phyloP scores from a whole-genome alignment of 257 asterid species.

The Solanum tarijense region DNA sequence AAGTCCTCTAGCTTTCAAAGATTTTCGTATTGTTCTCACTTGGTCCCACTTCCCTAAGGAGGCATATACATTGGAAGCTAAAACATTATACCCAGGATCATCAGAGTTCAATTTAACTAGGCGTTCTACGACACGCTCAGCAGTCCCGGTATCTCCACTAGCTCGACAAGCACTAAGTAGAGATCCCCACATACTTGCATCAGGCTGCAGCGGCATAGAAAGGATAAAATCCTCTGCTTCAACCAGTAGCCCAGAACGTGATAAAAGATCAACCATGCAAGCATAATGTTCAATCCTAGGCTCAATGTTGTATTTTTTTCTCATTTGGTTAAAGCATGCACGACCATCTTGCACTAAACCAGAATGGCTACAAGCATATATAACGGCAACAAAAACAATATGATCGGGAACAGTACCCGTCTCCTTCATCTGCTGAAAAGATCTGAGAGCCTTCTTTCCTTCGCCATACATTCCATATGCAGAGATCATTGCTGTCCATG shows the following conservation, averaged over 20 bases:
- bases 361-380: slow-evolving; percentile 81
- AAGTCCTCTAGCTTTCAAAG: slow-evolving; percentile 40
- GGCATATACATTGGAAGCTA: slow-evolving; percentile 73
- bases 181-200: slow-evolving; percentile 77
- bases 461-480: slow-evolving; percentile 85
- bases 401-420: slow-evolving; percentile 47
- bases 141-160: slow-evolving; percentile 37
- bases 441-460: slow-evolving; percentile 60
- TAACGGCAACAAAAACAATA: slow-evolving; percentile 45
- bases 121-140: slow-evolving; percentile 41
- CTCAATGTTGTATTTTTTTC: slow-evolving; percentile 43
- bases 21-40: slow-evolving; percentile 44
- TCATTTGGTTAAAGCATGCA: slow-evolving; percentile 58
- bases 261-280: slow-evolving; percentile 68
- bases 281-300: slow-evolving; percentile 83
- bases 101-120: slow-evolving; percentile 32
- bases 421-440: slow-evolving; percentile 51
- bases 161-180: slow-evolving; percentile 71
- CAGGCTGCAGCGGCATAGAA: slow-evolving; percentile 69
- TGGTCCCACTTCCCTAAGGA: slow-evolving; percentile 61
- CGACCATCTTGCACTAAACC: slow-evolving; percentile 72
- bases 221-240: slow-evolving; percentile 71
- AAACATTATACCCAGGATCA: slow-evolving; percentile 64
- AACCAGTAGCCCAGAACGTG: slow-evolving; percentile 56
- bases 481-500: slow-evolving; percentile 69